A percentile compares a stretch with the other conserved stretches of the same genome.
phyloP scores from a whole-genome alignment of 139 green algal genomes.

The Coelastrella sp. region DNA sequence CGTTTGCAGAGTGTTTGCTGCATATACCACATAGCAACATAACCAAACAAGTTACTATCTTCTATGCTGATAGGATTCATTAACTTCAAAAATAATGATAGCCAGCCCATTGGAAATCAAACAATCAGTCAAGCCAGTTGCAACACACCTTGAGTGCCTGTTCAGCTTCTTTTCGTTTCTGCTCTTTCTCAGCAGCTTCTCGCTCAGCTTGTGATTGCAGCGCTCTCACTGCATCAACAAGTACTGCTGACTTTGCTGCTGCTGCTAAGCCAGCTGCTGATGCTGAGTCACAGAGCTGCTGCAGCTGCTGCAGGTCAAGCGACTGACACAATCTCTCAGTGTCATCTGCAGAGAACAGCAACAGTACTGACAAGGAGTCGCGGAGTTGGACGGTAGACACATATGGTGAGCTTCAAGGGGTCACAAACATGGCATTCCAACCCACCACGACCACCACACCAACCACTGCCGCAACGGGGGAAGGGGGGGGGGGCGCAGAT shows the following conservation, averaged over 20 bases:
- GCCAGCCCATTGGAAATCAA: neutral
- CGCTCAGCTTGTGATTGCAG: conserved; percentile 30
- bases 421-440: too few relatives aligned
- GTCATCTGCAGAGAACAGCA: conserved; percentile 5
- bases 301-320: conserved; percentile 26
- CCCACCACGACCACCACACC: too few relatives aligned
- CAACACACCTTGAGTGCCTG: conserved; percentile 21
- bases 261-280: neutral
- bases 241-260: conserved; percentile 27
- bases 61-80: neutral
- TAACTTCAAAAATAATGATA: neutral
- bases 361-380: neutral
- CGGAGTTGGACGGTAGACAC: too few relatives aligned
- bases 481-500: too few relatives aligned
- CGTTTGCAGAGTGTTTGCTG: too few relatives aligned
- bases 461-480: too few relatives aligned
- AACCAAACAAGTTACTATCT: neutral
- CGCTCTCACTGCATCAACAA: conserved; percentile 8
- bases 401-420: too few relatives aligned
- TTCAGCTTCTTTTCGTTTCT: conserved; percentile 35
- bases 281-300: conserved; percentile 27
- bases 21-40: too few relatives aligned
- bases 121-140: neutral
- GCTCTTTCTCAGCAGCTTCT: conserved; percentile 54
- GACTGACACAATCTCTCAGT: conserved; percentile 38